Evolutionary conservation across 2,329 filamentous ascomycete species (phyloP).

Genomic region (Phaeomoniella chlamydospora): DNA sequence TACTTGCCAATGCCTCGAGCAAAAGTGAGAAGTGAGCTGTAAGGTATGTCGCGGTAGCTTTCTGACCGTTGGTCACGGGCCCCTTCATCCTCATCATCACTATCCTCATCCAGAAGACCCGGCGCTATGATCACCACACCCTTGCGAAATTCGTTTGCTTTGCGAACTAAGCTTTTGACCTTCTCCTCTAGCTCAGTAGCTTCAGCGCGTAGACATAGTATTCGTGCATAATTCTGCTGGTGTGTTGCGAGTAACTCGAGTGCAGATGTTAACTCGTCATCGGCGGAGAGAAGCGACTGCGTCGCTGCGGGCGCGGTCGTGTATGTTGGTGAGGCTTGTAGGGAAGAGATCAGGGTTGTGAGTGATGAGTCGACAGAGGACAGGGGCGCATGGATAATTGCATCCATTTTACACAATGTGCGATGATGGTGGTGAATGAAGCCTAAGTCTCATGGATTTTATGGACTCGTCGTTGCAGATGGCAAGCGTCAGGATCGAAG

Average conservation of each 20-base stretch:
- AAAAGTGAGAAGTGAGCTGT: constrained; percentile 26
- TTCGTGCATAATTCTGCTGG: constrained; percentile 27
- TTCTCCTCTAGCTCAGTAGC: constrained; percentile 22
- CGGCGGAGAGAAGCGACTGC: constrained; percentile 22
- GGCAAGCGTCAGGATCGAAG: too few species aligned
- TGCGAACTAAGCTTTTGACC: constrained; percentile 24
- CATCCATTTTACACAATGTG: constrained; percentile 25
- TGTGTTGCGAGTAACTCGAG: constrained; percentile 26
- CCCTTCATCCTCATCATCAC: constrained; percentile 12
- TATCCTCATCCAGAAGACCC: constrained; percentile 14
- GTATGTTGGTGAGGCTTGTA: constrained; percentile 28
- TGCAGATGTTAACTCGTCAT: constrained; percentile 24
- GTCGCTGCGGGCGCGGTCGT: constrained; percentile 25
- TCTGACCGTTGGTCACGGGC: constrained; percentile 11
- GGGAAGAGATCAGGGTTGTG: constrained; percentile 22
- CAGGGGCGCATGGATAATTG: constrained; percentile 21
- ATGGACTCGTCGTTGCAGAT: too few species aligned
- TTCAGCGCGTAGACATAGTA: constrained; percentile 24
- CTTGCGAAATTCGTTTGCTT: constrained; percentile 22
- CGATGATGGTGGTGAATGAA: too few species aligned
- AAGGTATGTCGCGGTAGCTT: constrained; percentile 20
- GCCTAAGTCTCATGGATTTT: too few species aligned
- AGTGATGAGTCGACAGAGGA: constrained; percentile 26
- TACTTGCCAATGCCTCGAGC: constrained; percentile 32
- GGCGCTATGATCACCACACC: constrained; percentile 22